Evolutionary conservation across 2,329 filamentous ascomycete species (phyloP), one percentile per base, ranked within the genome.

Genomic region (Cladophialophora yegresii): DNA sequence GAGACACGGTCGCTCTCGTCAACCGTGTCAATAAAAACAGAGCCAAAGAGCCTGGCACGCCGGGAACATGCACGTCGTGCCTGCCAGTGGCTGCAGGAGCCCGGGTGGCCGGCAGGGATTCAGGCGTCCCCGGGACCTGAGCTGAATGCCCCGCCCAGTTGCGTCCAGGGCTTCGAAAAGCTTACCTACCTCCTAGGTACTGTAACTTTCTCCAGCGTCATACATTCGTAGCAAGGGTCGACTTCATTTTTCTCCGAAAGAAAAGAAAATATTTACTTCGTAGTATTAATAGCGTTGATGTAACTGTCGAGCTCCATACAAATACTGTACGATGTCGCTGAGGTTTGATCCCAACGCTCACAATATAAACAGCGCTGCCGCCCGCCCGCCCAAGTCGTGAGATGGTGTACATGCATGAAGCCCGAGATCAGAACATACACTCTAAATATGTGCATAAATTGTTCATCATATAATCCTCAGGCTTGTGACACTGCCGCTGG

Each of bases 401-500:
- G 20, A 50, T 23, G 47, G 28, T 33, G n/a, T 33, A 54, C 23
- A 54, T 13, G 8, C 4, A 54, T 16, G 16, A n/a, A 12, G 9
- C 51, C 51, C 12, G 28, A 30, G 4, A 30, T 22, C 26, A 54
- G 51, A 54, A 32, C 26, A 33, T n/a, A 0, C 6, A 28, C 26
- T 6, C 6, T 28, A 6, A 3, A 28, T 3, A 16, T 16, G 16
- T 43, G 36, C 36, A 6, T 7, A 43, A 43, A n/a, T 43, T 16
- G 12, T 23, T 50, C 16, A 26, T 65, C 43, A 68, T 26, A 54
- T 59, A 47, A 68, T 68, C 22, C 66, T 62, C 43, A 68, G 53
- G 54, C 66, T 68, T n/a, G 63, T 68, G 9, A 58, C 62, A 28
- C 64, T 68, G 55, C 58, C 65, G 23, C 22, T 59, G 10, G 50